Evolutionary conservation across 2,329 filamentous ascomycete genomes (phyloP).

Genomic region (Coleophoma cylindrospora): DNA sequence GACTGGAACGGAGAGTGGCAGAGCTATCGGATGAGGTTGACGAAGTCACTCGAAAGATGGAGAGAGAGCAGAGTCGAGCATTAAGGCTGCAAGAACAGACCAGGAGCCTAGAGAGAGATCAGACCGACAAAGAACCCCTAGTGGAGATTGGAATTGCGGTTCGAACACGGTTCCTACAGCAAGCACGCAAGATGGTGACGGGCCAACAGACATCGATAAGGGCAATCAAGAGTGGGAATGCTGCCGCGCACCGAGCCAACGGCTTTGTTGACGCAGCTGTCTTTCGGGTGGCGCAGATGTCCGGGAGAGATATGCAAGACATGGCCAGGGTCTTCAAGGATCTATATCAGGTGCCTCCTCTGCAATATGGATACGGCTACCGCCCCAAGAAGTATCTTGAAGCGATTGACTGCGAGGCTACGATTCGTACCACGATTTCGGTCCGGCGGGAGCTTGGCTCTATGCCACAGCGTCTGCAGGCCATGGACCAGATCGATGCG

Average conservation of each 20-base stretch:
- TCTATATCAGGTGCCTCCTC: neutral
- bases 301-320: neutral
- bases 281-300: neutral
- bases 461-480: neutral
- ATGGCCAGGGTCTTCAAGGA: neutral
- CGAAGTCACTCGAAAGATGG: neutral
- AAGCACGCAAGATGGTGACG: neutral
- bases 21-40: too few species aligned
- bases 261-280: neutral
- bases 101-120: neutral
- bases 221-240: conserved; percentile 2
- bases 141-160: conserved; percentile 4
- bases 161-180: neutral
- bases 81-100: neutral
- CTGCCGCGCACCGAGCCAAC: conserved; percentile 2
- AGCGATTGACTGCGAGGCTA: neutral
- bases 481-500: neutral
- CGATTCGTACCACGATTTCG: neutral
- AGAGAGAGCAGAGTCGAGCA: neutral
- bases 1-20: neutral
- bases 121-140: neutral
- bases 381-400: neutral
- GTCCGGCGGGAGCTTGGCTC: neutral
- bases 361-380: neutral
- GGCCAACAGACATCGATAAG: neutral